Conservation (phyloP, 2,329 filamentous ascomycete species). For the Epichloe glyceriae region DNA sequence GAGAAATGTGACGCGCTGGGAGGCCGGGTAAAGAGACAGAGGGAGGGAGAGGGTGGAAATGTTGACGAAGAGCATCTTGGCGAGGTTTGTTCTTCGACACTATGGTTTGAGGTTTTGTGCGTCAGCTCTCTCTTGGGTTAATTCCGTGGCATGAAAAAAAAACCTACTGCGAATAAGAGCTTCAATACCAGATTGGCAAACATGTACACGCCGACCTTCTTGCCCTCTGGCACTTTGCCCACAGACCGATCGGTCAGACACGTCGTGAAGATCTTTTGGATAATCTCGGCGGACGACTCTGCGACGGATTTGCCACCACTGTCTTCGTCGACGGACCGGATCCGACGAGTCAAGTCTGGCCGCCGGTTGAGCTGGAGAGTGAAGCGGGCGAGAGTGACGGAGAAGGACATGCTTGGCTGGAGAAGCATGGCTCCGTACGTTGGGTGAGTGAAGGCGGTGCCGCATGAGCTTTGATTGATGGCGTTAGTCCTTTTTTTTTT, state of each 20-base stretch:
- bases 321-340: constrained; percentile 45
- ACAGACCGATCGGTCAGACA: constrained; percentile 72
- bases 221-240: constrained; percentile 61
- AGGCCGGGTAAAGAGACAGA: constrained; percentile 66
- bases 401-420: constrained; percentile 71
- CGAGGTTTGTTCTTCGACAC: constrained; percentile 71
- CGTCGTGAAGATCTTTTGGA: constrained; percentile 82
- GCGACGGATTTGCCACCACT: constrained; percentile 67
- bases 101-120: constrained; percentile 16
- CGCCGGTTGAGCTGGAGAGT: constrained; percentile 74
- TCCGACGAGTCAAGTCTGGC: constrained; percentile 60
- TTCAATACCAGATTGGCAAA: constrained; percentile 86
- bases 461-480: constrained; percentile 53
- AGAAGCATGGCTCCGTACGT: constrained; percentile 72
- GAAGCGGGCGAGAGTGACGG: constrained; percentile 65
- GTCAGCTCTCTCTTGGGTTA: not conserved
- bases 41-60: constrained; percentile 75
- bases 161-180: constrained; percentile 63
- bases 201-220: constrained; percentile 77
- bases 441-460: constrained; percentile 67
- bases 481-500: not conserved
- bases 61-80: constrained; percentile 79
- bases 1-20: constrained; percentile 81
- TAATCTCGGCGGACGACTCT: constrained; percentile 76
- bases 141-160: not conserved